Evolutionary conservation across 1,139 yeast species (phyloP).

Genomic region (Yamadazyma conglobata): DNA sequence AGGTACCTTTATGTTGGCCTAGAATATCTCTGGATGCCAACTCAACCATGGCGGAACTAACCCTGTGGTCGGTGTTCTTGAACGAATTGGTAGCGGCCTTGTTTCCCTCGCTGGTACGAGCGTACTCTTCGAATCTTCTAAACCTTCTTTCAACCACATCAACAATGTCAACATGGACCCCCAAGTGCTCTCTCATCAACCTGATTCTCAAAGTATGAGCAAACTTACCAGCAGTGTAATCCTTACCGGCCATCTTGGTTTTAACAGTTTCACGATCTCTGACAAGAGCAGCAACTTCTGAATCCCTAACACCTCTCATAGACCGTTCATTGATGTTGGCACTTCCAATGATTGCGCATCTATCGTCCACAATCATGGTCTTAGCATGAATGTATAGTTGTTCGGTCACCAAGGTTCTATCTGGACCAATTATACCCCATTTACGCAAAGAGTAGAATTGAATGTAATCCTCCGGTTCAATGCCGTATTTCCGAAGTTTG

Average conservation of each 20-base stretch:
- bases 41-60: slow-evolving; percentile 68
- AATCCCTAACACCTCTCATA: slow-evolving; percentile 89
- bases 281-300: slow-evolving; percentile 87
- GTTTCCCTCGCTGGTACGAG: slow-evolving; percentile 43
- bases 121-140: slow-evolving; percentile 53
- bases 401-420: slow-evolving; percentile 75
- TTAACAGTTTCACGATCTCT: slow-evolving; percentile 77
- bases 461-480: slow-evolving; percentile 86
- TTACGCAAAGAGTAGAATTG: slow-evolving; percentile 89
- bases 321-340: slow-evolving; percentile 96
- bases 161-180: slow-evolving; percentile 84
- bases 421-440: slow-evolving; percentile 90
- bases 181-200: slow-evolving; percentile 94
- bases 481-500: slow-evolving; percentile 71
- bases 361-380: slow-evolving; percentile 88
- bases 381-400: slow-evolving; percentile 94
- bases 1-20: slow-evolving; percentile 41
- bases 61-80: slow-evolving; percentile 25
- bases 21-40: slow-evolving; percentile 67
- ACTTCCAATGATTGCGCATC: slow-evolving; percentile 90
- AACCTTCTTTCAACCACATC: slow-evolving; percentile 82
- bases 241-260: slow-evolving; percentile 77
- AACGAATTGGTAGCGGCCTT: slow-evolving; percentile 43
- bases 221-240: slow-evolving; percentile 78
- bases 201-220: slow-evolving; percentile 87